A percentile compares a stretch with the other conserved stretches of the same genome.
phyloP scores from a whole-genome alignment of 306 rosid species.

The Ormosia semicastrata region DNA sequence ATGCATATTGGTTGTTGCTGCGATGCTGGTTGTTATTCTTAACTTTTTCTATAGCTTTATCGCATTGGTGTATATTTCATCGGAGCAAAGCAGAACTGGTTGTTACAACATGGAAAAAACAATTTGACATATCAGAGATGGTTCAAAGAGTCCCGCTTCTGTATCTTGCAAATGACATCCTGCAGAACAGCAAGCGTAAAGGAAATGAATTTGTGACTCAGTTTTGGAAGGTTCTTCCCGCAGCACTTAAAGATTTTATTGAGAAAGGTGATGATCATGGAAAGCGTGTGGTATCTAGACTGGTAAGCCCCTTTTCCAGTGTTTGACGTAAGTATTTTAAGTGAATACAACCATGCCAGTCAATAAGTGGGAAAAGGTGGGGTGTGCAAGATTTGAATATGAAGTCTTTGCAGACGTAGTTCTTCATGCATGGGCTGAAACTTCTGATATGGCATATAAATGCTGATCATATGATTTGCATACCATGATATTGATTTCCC shows the following conservation, averaged over 20 bases:
- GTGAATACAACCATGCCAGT: background rate
- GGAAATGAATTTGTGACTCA: constrained; percentile 87
- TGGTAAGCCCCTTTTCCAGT: constrained; percentile 46
- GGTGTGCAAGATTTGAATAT: background rate
- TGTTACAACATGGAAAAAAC: constrained; percentile 82
- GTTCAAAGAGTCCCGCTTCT: constrained; percentile 72
- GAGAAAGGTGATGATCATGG: constrained; percentile 63
- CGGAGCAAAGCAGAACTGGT: constrained; percentile 80
- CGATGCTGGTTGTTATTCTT: constrained; percentile 25
- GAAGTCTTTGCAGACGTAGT: background rate
- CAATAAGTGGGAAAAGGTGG: background rate
- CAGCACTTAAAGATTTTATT: constrained; percentile 61
- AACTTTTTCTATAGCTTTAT: constrained; percentile 61
- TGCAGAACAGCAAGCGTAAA: constrained; percentile 87
- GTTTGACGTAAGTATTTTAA: constrained; percentile 14
- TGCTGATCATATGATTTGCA: constrained; percentile 19
- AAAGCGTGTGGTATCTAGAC: constrained; percentile 64
- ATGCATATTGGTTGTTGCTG: background rate
- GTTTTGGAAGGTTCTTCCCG: constrained; percentile 92
- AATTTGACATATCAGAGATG: constrained; percentile 64
- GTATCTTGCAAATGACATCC: constrained; percentile 85
- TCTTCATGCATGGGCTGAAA: constrained; percentile 17
- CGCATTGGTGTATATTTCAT: constrained; percentile 91
- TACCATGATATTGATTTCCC: background rate
- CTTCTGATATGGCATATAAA: background rate